Conservation (phyloP, 352 stramenopile genomes). For the Phytophthora pisi region DNA sequence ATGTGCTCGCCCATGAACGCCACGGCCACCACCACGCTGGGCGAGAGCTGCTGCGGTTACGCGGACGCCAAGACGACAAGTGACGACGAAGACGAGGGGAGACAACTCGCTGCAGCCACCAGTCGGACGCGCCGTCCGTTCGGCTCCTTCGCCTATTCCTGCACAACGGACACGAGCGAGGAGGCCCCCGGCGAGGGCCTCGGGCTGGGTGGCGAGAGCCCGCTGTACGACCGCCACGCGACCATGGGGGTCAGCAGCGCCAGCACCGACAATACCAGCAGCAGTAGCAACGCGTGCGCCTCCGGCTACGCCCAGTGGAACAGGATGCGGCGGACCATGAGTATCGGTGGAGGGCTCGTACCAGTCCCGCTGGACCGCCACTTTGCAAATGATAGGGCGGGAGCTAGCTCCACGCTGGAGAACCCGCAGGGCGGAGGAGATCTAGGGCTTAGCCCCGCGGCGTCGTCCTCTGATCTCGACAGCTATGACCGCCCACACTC, state of each 20-base stretch:
- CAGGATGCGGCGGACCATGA: slow-evolving; percentile 45
- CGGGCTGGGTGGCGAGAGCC: slow-evolving; percentile 9
- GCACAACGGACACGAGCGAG: slow-evolving; percentile 73
- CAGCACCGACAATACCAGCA: background rate
- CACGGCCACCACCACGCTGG: slow-evolving; percentile 62
- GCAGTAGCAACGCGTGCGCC: slow-evolving; percentile 6
- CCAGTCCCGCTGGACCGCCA: slow-evolving; percentile 41
- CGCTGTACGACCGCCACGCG: slow-evolving; percentile 27
- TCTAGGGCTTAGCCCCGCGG: slow-evolving; percentile 28
- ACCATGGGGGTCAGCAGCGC: slow-evolving; percentile 6
- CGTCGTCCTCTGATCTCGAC: slow-evolving; percentile 36
- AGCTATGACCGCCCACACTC: slow-evolving; percentile 29
- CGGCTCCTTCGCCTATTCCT: slow-evolving; percentile 72
- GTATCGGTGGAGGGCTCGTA: slow-evolving; percentile 38
- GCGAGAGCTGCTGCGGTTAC: slow-evolving; percentile 64
- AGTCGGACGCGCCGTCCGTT: slow-evolving; percentile 33
- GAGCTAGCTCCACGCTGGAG: slow-evolving; percentile 25
- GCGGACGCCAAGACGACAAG: slow-evolving; percentile 21
- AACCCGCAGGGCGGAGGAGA: slow-evolving; percentile 46
- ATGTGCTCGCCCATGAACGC: slow-evolving; percentile 79
- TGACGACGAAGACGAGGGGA: slow-evolving; percentile 22
- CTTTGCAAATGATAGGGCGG: slow-evolving; percentile 14
- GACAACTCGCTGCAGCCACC: background rate
- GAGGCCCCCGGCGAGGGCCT: slow-evolving; percentile 25
- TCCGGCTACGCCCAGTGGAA: slow-evolving; percentile 58